Conservation (phyloP, 257 asterid genomes). For the Ophiorrhiza pumila region DNA sequence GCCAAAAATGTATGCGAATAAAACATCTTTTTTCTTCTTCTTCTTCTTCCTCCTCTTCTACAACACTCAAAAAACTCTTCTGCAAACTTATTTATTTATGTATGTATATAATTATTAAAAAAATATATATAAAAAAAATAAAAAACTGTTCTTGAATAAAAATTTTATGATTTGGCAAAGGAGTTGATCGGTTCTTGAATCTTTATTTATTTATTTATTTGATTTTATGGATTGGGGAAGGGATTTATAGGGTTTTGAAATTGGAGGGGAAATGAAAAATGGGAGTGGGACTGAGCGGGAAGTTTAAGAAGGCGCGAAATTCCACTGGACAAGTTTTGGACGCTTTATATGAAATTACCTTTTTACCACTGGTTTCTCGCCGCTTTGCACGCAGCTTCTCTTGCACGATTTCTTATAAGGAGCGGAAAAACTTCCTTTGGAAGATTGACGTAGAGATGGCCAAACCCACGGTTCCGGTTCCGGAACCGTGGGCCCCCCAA, state of each 20-base stretch:
- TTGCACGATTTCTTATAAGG: no score
- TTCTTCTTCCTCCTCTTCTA: neutral
- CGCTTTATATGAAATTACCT: no score
- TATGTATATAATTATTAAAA: neutral
- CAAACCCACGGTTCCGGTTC: no score
- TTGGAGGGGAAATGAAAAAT: neutral
- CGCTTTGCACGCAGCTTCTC: neutral
- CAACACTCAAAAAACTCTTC: neutral
- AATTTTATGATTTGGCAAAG: no score
- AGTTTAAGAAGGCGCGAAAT: conserved; percentile 34
- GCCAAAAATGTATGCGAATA: conserved; percentile 80
- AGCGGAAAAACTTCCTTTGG: no score
- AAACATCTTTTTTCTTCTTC: conserved; percentile 50
- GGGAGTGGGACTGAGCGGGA: no score
- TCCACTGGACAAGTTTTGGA: no score
- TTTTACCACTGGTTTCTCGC: neutral
- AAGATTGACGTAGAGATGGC: no score
- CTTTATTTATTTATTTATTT: neutral
- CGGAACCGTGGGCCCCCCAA: no score
- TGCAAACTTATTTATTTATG: neutral
- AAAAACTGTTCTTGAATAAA: neutral
- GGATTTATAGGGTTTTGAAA: neutral
- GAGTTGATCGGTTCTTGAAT: no score
- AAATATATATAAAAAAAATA: no score
- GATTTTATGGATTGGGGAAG: no score